Base-by-base conservation (phyloP, 1,139 yeast species). In the Hansenula sp. region DNA sequence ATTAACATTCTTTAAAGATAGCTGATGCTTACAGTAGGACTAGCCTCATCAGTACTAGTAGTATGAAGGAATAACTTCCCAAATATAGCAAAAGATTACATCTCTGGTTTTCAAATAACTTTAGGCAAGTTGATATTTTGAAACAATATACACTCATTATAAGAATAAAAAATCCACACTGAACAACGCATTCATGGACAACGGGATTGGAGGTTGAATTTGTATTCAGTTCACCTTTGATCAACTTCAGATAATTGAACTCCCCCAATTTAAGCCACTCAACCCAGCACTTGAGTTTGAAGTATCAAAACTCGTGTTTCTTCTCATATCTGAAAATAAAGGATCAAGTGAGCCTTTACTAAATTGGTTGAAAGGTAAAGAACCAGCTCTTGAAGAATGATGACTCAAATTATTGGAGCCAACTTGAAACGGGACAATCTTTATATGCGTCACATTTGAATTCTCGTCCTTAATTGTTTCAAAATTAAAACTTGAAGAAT, bases 371-470 rank as follows among this genome's bases (percentile, higher is more conserved):
- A 41, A 41, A 25, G 43, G 35, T 10, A 31, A 15, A 4, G 43
- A 41, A 29, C 34, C 27, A 15, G 43, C 15, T 33, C 43, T 41
- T 25, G 38, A 12, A 35, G 31, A 28, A 13, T 33, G 12, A 18
- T 33, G 31, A 27, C 18, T 33, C 17, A 24, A 24, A 6, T 24
- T 21, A n/a, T 7, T 35, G 21, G 21, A 18, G 7, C 18, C 35
- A 11, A 19, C 13, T 28, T 34, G 39, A 18, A 35, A 17, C 12
- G 37, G 39, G 7, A 28, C 16, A n/a, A 48, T 41, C 18, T 43
- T 48, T 4, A 48, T 42, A 31, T 39, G 43, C 2, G 36, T 33
- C 10, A 42, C 17, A 25, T 38, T 44, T 13, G 47, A 49, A 19
- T 29, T 15, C 12, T 43, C 48, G 38, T 40, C 46, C 28, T 31